Conservation (phyloP, 176 grass and related monocot genomes). For the sorghum (Sorghum bicolor) region Sorghum_bicolor_NCBIv3 NC_012876.2:3776001-3776500, state of each 20-base stretch:
- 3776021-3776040: slow-evolving; percentile 23
- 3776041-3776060: background rate
- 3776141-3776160: slow-evolving; percentile 30
- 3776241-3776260: background rate
- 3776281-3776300: slow-evolving; percentile 49
- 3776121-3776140: slow-evolving; percentile 36
- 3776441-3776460: background rate
- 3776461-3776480: background rate
- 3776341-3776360: slow-evolving; percentile 48
- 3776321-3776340: slow-evolving; percentile 39
- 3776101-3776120: slow-evolving; percentile 68
- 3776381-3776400: slow-evolving; percentile 29
- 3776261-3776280: background rate
- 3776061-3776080: slow-evolving; percentile 49
- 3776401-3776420: slow-evolving; percentile 25
- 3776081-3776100: slow-evolving; percentile 89
- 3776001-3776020: slow-evolving; percentile 27
- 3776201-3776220: slow-evolving; percentile 17
- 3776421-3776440: background rate
- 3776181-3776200: slow-evolving; percentile 36
- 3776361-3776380: slow-evolving; percentile 14
- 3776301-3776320: slow-evolving; percentile 20
- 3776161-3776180: slow-evolving; percentile 40
- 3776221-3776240: slow-evolving; percentile 35
- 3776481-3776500: background rate